Evolutionary conservation across 345 rosid genomes (phyloP).

Genomic region (Linum tenue): DNA sequence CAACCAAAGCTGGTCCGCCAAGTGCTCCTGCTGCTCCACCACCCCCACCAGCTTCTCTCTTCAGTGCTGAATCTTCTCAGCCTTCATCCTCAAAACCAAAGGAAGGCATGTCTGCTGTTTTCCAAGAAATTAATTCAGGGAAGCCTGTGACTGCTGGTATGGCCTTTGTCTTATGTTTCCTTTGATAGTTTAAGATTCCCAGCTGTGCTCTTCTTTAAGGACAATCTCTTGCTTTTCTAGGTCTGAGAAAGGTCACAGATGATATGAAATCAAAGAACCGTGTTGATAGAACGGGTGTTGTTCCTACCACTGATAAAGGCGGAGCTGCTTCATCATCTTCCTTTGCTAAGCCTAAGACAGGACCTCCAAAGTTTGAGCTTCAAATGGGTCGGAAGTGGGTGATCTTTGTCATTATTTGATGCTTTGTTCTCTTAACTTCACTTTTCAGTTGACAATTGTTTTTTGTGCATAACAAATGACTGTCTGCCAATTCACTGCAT

Average conservation of each 20-base stretch:
- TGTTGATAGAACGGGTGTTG: constrained; percentile 60
- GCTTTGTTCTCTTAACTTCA: constrained; percentile 5
- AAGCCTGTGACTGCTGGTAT: constrained; percentile 64
- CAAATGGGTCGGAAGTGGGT: constrained; percentile 98
- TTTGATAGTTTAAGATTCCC: constrained; percentile 2
- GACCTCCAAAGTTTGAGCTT: constrained; percentile 91
- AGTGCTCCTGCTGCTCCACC: constrained; percentile 83
- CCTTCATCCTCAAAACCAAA: constrained; percentile 72
- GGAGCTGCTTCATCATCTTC: constrained; percentile 37
- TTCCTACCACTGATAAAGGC: constrained; percentile 49
- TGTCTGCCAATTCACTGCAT: constrained; percentile 10
- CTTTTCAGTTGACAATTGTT: constrained; percentile 7
- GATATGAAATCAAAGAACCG: constrained; percentile 94
- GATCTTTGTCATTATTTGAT: constrained; percentile 1
- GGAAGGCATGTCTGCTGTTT: constrained; percentile 91
- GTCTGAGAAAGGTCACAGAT: constrained; percentile 76
- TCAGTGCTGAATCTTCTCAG: constrained; percentile 58
- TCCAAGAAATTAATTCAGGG: constrained; percentile 69
- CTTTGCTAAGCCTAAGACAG: constrained; percentile 41
- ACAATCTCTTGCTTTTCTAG: constrained; percentile 28
- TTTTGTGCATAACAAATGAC: constrained; percentile 1
- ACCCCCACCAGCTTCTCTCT: constrained; percentile 68
- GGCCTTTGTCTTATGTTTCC: constrained; percentile 8
- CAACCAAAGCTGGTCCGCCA: constrained; percentile 45
- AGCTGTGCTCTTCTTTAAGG: constrained; percentile 6